Evolutionary conservation across 2,329 filamentous ascomycete genomes (phyloP).

Genomic region (Xenoacremonium recifei): DNA sequence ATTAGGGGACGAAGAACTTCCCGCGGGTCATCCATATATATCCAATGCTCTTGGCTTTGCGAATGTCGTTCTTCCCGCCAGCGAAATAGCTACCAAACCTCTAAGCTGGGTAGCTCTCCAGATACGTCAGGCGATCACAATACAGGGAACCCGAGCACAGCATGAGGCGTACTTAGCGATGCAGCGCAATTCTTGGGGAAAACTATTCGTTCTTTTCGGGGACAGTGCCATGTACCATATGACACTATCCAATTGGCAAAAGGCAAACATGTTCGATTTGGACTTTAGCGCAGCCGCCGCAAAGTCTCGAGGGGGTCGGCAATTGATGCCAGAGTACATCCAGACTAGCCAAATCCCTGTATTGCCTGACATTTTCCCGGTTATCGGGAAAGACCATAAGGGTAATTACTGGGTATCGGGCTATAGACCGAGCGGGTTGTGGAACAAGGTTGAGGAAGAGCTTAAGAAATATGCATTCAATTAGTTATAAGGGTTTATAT

Average conservation of each 20-base stretch:
- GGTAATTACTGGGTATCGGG: not conserved
- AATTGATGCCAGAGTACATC: not conserved
- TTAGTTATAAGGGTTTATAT: no score
- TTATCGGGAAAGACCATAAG: not conserved
- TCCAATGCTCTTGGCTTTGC: constrained; percentile 4
- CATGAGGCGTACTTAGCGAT: constrained; percentile 3
- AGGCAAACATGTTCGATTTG: constrained; percentile 13
- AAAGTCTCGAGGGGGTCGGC: not conserved
- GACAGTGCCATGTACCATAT: constrained; percentile 30
- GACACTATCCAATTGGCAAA: constrained; percentile 32
- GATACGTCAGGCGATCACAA: constrained; percentile 1
- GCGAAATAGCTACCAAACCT: constrained; percentile 1
- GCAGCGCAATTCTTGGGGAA: not conserved
- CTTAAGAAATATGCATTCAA: no score
- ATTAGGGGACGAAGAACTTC: not conserved
- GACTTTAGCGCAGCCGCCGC: not conserved
- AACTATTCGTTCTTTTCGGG: constrained; percentile 24
- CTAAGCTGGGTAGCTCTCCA: constrained; percentile 3
- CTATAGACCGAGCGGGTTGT: not conserved
- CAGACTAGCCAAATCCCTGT: not conserved
- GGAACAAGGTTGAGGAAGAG: not conserved
- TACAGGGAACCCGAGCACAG: constrained; percentile 4
- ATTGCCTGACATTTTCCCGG: not conserved
- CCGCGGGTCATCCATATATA: constrained; percentile 1
- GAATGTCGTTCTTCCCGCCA: constrained; percentile 1